phyloP scores from a whole-genome alignment of 208 protist genomes.

The Leishmania martiniquensis region DNA sequence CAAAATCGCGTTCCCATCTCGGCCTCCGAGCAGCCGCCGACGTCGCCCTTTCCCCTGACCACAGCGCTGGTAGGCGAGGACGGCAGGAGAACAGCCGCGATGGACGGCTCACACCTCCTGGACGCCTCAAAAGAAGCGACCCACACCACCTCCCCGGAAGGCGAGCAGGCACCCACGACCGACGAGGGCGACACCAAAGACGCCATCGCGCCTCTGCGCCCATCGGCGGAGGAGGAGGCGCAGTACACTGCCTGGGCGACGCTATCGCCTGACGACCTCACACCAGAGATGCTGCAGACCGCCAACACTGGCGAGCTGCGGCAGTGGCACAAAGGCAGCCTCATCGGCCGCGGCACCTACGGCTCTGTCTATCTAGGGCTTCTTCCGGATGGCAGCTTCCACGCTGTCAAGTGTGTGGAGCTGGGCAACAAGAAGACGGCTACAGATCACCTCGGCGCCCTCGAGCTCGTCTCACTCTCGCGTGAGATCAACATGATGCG shows the following conservation, averaged over 20 bases:
- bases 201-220: conserved; percentile 38
- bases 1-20: background rate
- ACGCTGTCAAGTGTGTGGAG: conserved; percentile 92
- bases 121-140: background rate
- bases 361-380: conserved; percentile 92
- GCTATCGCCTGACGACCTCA: conserved; percentile 64
- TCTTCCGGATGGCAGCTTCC: conserved; percentile 78
- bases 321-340: conserved; percentile 73
- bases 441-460: conserved; percentile 57
- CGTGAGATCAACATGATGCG: conserved; percentile 94
- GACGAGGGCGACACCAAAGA: conserved; percentile 29
- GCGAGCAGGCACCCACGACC: background rate
- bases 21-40: conserved; percentile 15
- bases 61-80: background rate
- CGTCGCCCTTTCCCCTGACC: conserved; percentile 3
- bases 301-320: conserved; percentile 64
- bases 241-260: conserved; percentile 81
- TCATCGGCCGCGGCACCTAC: conserved; percentile 92
- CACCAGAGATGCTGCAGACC: conserved; percentile 91
- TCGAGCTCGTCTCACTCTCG: conserved; percentile 85
- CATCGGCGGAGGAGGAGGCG: conserved; percentile 74
- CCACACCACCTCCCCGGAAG: background rate
- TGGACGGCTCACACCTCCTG: background rate
- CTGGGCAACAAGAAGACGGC: conserved; percentile 36
- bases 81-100: background rate